Evolutionary conservation across 1,284 basidiomycete genomes (phyloP).

Genomic region (Pterulicium gracile): DNA sequence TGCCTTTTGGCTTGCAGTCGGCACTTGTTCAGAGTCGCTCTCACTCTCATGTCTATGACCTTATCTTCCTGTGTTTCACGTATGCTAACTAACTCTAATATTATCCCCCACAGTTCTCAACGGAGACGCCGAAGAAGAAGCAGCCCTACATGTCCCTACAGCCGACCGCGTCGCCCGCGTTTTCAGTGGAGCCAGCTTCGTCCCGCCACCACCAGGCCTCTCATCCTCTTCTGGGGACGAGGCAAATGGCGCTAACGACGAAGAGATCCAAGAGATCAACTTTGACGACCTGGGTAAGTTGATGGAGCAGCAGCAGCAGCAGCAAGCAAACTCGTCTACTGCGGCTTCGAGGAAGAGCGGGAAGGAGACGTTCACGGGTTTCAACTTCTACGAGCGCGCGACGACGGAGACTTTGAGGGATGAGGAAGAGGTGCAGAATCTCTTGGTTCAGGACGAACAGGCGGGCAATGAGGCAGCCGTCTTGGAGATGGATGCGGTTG

Average conservation of each 20-base stretch:
- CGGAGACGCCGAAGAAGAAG: conserved; percentile 26
- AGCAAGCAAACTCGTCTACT: not conserved
- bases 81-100: not conserved
- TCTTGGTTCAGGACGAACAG: too few relatives aligned
- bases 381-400: not conserved
- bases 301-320: conserved; percentile 3
- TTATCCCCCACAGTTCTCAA: not conserved
- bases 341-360: not conserved
- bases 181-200: conserved; percentile 30
- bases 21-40: not conserved
- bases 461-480: too few relatives aligned
- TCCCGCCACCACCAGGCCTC: conserved; percentile 15
- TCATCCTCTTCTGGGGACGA: conserved; percentile 18
- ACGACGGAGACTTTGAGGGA: not conserved
- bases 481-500: too few relatives aligned
- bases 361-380: not conserved
- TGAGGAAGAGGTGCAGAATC: not conserved
- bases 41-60: not conserved
- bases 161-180: conserved; percentile 49
- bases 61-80: not conserved
- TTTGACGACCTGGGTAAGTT: conserved; percentile 47
- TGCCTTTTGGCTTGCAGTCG: not conserved
- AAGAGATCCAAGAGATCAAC: conserved; percentile 50
- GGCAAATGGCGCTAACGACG: conserved; percentile 16
- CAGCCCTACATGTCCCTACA: conserved; percentile 49